A percentile compares a stretch with the other conserved stretches of the same genome.
phyloP scores from a whole-genome alignment of 2,329 filamentous ascomycete species.

The Hymenotorrendiella dingleyae region DNA sequence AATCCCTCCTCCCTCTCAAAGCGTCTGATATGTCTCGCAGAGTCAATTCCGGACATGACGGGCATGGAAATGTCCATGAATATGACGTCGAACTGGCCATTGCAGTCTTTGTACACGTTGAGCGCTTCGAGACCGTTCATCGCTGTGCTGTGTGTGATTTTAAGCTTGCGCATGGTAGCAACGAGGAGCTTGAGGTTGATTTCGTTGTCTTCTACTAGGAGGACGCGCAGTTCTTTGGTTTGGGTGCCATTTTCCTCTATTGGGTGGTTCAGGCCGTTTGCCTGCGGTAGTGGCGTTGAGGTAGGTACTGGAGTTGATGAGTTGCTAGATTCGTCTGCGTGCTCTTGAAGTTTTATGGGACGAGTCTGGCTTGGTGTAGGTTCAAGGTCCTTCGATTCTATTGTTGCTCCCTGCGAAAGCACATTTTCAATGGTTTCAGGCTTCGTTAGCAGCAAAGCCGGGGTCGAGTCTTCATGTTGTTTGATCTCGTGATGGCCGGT shows the following conservation, averaged over 20 bases:
- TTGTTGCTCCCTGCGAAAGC: no score
- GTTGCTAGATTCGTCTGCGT: no score
- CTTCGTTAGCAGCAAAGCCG: no score
- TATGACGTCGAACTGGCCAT: constrained; percentile 36
- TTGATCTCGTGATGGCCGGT: background rate
- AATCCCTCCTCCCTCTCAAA: constrained; percentile 39
- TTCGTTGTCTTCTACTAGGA: constrained; percentile 38
- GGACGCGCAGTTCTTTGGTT: constrained; percentile 22
- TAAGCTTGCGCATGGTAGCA: constrained; percentile 29
- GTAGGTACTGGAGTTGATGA: background rate
- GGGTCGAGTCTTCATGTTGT: no score
- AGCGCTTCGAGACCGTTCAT: constrained; percentile 43
- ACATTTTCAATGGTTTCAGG: no score
- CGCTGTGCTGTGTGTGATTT: constrained; percentile 33
- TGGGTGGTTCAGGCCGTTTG: background rate
- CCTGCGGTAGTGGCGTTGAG: background rate
- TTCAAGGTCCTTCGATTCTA: constrained; percentile 11
- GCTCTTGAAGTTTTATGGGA: no score
- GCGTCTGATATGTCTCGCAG: constrained; percentile 42
- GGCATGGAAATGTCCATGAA: constrained; percentile 54
- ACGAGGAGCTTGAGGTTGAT: constrained; percentile 34
- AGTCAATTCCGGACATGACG: constrained; percentile 44
- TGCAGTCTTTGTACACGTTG: constrained; percentile 29
- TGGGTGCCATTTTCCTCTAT: background rate
- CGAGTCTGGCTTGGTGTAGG: background rate